Evolutionary conservation across 2,329 filamentous ascomycete genomes (phyloP).

Genomic region (Bimuria novae-zelandiae): DNA sequence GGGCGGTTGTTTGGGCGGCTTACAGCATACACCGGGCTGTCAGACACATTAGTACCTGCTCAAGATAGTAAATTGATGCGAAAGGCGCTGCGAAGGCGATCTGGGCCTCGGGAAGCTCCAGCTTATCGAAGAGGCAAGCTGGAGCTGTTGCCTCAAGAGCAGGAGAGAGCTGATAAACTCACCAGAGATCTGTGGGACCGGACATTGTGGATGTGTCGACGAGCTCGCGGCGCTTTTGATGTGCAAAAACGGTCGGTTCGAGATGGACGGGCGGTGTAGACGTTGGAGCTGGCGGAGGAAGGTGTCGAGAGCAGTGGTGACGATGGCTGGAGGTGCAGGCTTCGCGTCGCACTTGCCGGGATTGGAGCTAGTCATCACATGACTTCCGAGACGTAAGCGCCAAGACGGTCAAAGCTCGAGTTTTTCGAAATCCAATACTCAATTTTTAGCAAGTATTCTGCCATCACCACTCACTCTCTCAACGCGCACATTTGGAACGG

Average conservation of each 20-base stretch:
- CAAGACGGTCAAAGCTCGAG: constrained; percentile 13
- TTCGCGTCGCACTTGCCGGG: constrained; percentile 26
- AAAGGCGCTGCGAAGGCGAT: constrained; percentile 15
- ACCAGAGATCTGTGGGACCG: constrained; percentile 74
- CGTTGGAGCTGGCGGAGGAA: constrained; percentile 33
- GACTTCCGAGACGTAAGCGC: constrained; percentile 30
- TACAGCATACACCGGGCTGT: constrained; percentile 97
- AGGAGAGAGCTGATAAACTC: constrained; percentile 54
- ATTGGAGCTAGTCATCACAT: constrained; percentile 20
- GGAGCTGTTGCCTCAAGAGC: constrained; percentile 41
- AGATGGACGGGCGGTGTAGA: constrained; percentile 37
- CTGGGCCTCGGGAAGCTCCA: constrained; percentile 33
- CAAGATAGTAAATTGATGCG: constrained; percentile 12
- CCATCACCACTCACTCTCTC: neutral
- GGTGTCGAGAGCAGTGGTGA: constrained; percentile 40
- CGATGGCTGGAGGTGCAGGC: constrained; percentile 40
- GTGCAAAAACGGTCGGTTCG: constrained; percentile 29
- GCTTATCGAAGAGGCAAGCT: constrained; percentile 44
- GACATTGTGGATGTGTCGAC: constrained; percentile 17
- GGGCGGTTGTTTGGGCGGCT: constrained; percentile 57
- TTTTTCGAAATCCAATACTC: neutral
- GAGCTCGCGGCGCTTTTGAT: constrained; percentile 22
- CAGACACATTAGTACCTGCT: constrained; percentile 37
- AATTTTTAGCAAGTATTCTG: neutral
- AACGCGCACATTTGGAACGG: constrained; percentile 20